These are phyloP conservation scores for Phymatotrichopsis omnivora DNA, from an alignment of 2,329 filamentous ascomycete species.

Conservation along the genomic window DNA sequence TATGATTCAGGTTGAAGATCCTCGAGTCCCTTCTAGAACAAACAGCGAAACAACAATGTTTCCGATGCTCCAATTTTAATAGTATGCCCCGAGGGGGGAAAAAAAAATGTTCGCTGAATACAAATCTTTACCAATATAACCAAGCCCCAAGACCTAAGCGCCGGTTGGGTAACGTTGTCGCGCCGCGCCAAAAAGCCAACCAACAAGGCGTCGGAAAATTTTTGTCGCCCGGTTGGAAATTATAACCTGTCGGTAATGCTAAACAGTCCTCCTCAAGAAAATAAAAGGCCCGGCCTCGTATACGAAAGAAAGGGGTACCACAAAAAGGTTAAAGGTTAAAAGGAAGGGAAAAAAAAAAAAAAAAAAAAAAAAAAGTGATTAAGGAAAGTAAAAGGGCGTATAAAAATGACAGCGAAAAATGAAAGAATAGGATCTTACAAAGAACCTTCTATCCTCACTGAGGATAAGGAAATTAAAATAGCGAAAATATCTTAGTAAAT, in stretches of 20 bases:
- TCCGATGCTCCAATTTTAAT: constrained; percentile 1
- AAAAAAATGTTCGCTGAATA: constrained; percentile 8
- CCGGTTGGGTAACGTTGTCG: too few species aligned
- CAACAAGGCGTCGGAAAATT: too few species aligned
- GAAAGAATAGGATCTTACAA: neutral
- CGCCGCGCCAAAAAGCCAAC: too few species aligned
- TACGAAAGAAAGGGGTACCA: constrained; percentile 2
- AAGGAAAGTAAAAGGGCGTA: constrained; percentile 1
- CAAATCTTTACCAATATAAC: too few species aligned
- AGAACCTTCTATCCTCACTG: neutral
- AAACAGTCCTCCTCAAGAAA: constrained; percentile 4
- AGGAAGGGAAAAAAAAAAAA: constrained; percentile 5
- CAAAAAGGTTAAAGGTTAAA: neutral
- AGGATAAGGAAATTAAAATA: neutral
- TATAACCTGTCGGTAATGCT: constrained; percentile 7
- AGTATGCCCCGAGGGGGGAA: constrained; percentile 6
- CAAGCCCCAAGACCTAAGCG: too few species aligned
- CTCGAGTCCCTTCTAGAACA: constrained; percentile 6
- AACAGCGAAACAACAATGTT: neutral
- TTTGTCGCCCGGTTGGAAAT: constrained; percentile 6
- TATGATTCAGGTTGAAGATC: constrained; percentile 5
- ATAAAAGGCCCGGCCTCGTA: constrained; percentile 8
- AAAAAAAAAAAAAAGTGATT: constrained; percentile 6
- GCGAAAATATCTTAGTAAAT: constrained; percentile 2
- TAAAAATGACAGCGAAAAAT: constrained; percentile 15